Base-by-base conservation (phyloP, 2,329 filamentous ascomycete genomes). In the Cladosporium cucumerinum region DNA sequence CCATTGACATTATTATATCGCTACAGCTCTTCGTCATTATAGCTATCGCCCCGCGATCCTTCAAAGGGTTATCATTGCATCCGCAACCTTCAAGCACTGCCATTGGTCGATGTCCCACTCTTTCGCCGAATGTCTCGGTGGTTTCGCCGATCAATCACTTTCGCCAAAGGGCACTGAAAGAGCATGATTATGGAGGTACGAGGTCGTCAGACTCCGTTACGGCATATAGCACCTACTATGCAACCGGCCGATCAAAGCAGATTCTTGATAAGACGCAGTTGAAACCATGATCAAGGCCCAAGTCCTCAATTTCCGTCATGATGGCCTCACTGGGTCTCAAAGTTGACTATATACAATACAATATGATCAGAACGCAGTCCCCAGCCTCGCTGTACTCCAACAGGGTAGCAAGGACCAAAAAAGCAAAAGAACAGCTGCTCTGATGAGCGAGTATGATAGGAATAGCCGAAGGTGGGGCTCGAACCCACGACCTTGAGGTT, bases 401-500 rank as follows among this genome's bases (percentile, higher is more conserved):
- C n/a, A n/a, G n/a, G 2, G 10, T 2, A 46, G 39, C n/a, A 46
- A 12, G 26, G 14, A 21, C 26, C 26, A 26, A 57, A 57, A 57
- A 57, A 39, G n/a, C 30, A 57, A 57, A 57, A 57, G 54, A 57
- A 57, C 54, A 57, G 54, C 54, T 57, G 54, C 54, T 57, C 54
- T 36, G 8, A 16, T 57, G 54, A 57, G 54, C 54, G 39, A 39
- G 4, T 54, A 48, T 26, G 49, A 68, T 68, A 70, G 67, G 69
- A 70, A 70, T 66, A 70, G 69, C 69, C 69, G 69, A 70, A 70
- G 69, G 68, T 64, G 68, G 68, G 68, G 69, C 66, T 69, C 67
- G 68, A 67, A 69, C 68, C 68, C 68, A 63, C 68, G 67, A 69
- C 68, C 68, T 69, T 69, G 67, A 69, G 68, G 66, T 69, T 76